These are phyloP conservation scores for Volutella citrinella DNA, from an alignment of 2,329 filamentous ascomycete genomes.

Conservation along the genomic window DNA sequence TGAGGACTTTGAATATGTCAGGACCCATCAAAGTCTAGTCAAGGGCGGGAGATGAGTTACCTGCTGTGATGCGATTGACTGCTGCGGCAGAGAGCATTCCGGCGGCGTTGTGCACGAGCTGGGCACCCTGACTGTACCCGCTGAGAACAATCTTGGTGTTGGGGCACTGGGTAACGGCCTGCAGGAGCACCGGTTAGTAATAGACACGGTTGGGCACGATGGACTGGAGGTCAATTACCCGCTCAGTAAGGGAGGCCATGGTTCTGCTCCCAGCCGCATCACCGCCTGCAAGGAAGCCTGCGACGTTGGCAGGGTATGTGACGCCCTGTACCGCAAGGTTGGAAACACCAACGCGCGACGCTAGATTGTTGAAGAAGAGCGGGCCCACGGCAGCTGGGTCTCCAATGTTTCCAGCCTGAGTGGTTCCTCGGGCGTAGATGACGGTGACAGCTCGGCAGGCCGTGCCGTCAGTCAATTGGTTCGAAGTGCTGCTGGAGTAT, in stretches of 20 bases:
- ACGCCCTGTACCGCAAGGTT: slow-evolving; percentile 53
- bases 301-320: slow-evolving; percentile 44
- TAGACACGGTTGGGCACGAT: slow-evolving; percentile 19
- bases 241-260: no score
- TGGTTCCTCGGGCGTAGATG: slow-evolving; percentile 56
- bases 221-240: no score
- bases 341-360: slow-evolving; percentile 38
- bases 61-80: no score
- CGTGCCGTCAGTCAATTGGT: no score
- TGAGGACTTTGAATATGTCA: no score
- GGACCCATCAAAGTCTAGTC: no score
- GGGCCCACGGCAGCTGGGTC: slow-evolving; percentile 45
- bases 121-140: slow-evolving; percentile 43
- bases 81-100: slow-evolving; percentile 28
- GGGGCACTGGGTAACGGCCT: slow-evolving; percentile 40
- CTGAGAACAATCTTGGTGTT: slow-evolving; percentile 43
- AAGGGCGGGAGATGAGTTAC: no score
- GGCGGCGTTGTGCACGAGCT: slow-evolving; percentile 43
- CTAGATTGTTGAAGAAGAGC: slow-evolving; percentile 46
- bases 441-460: slow-evolving; percentile 40
- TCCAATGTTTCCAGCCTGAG: slow-evolving; percentile 51
- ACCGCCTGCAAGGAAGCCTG: slow-evolving; percentile 47
- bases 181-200: no score
- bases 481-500: no score
- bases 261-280: no score